These are phyloP conservation scores for Lunularia cruciata DNA, from an alignment of 225 moss, liverwort and hornwort genomes.

Conservation along the genomic window DNA sequence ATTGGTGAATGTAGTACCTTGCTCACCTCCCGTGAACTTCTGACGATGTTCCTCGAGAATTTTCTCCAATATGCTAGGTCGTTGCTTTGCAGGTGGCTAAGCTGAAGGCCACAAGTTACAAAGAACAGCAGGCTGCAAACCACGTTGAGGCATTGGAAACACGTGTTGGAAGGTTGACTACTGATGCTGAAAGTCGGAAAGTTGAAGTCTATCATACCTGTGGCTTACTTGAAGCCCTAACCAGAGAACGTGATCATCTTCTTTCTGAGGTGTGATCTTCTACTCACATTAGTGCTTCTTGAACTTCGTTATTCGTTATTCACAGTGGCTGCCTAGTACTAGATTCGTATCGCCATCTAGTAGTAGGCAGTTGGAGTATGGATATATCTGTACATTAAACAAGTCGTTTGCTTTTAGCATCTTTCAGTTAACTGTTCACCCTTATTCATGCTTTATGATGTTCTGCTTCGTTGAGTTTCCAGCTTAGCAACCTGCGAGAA, in stretches of 20 bases:
- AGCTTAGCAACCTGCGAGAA: constrained; percentile 56
- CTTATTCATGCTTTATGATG: too few species aligned
- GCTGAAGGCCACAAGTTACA: constrained; percentile 55
- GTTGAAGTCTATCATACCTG: constrained; percentile 56
- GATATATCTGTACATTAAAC: too few species aligned
- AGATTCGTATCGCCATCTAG: too few species aligned
- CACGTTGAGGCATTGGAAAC: constrained; percentile 55
- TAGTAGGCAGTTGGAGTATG: too few species aligned
- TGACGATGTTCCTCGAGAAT: too few species aligned
- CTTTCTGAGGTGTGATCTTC: constrained; percentile 53
- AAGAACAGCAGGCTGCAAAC: constrained; percentile 66
- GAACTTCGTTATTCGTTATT: too few species aligned
- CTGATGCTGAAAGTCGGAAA: constrained; percentile 48
- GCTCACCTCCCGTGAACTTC: too few species aligned
- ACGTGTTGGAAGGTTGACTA: constrained; percentile 50
- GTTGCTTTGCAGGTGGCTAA: constrained; percentile 51
- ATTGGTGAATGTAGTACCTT: too few species aligned
- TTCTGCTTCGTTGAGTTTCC: background rate
- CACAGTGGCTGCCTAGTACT: too few species aligned
- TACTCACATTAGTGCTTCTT: background rate
- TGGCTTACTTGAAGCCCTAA: constrained; percentile 53
- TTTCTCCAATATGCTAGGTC: too few species aligned
- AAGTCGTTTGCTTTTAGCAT: too few species aligned
- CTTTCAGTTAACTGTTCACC: too few species aligned
- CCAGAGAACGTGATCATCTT: constrained; percentile 64